Evolutionary conservation across 805 yeast species (phyloP), one percentile per base, ranked within the genome.

Genomic region (Barnettozyma sucrosica): DNA sequence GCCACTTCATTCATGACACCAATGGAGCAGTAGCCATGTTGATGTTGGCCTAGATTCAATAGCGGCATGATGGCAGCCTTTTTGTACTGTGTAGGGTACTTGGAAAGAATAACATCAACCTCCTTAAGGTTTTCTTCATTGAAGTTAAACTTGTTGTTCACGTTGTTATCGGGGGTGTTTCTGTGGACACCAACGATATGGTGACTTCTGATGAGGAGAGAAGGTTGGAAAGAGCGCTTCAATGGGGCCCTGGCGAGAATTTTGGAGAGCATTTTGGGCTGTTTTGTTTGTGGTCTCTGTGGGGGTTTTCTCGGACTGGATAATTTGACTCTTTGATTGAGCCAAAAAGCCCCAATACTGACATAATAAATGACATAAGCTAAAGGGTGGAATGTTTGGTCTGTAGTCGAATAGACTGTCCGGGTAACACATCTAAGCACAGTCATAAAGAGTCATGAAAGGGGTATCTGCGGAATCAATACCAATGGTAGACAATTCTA

Each of bases 1-100:
- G 95, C 96, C 44, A 87, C 95, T 64, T 88, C 84, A 71, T 87
- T 86, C 96, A 87, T 87, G 53, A 86, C 93, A 30, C 88, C 75
- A 57, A 87, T 84, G 36, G 95, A 85, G 38, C 93, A 84, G 72
- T 83, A 87, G 0, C 96, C 96, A 47, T 74, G 74, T 67, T 87
- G 95, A 60, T 95, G 84, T 70, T 87, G 96, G 36, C 93, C 96
- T 53, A 87, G 72, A 63, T 86, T 95, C 52, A 87, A 75, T 51
- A 87, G 74, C 9, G 95, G 95, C 95, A 87, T 88, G 49, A 82
- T 81, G 2, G 96, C 95, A 28, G 84, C 86, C 68, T 88, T 88
- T 65, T 86, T 87, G 68, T 88, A 87, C 64, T 87, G 92, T 24
- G 85, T 74, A 10, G 96, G 96, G 65, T 87, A 87, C 70, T 85